These are phyloP conservation scores for Senna siamea DNA, from an alignment of 306 rosid species.

Conservation along the genomic window DNA sequence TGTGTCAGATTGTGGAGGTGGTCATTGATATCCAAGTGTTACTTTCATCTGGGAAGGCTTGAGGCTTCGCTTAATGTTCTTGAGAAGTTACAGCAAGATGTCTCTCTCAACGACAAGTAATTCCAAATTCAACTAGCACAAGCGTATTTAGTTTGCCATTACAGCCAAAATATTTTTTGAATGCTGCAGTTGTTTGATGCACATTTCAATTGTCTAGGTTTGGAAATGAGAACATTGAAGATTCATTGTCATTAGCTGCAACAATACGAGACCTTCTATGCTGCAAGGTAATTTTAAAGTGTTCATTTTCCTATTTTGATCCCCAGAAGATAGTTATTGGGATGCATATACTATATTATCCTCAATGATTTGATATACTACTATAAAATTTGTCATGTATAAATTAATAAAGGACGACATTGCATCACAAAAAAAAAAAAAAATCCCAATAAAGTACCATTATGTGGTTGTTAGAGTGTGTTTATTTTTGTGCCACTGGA, in stretches of 20 bases:
- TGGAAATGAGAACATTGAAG: conserved; percentile 52
- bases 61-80: conserved; percentile 78
- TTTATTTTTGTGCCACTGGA: background rate
- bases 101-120: conserved; percentile 60
- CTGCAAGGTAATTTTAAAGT: conserved; percentile 62
- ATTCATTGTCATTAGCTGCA: conserved; percentile 53
- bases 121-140: conserved; percentile 30
- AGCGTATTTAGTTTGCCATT: conserved; percentile 39
- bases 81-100: conserved; percentile 65
- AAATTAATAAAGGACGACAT: conserved; percentile 10
- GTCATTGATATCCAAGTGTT: conserved; percentile 77
- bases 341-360: conserved; percentile 5
- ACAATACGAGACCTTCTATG: conserved; percentile 65
- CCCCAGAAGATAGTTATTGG: conserved; percentile 22
- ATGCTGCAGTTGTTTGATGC: conserved; percentile 39
- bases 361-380: conserved; percentile 1
- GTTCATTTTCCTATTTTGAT: conserved; percentile 27
- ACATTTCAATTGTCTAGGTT: conserved; percentile 50
- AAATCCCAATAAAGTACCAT: conserved; percentile 30
- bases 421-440: conserved; percentile 1
- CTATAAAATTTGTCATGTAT: conserved; percentile 23
- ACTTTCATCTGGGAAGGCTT: conserved; percentile 85
- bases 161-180: conserved; percentile 32
- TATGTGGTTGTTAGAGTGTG: conserved; percentile 18
- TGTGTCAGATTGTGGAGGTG: conserved; percentile 77